phyloP scores from a whole-genome alignment of 176 grass and related monocot species.

The Triticum dicoccoides region DNA sequence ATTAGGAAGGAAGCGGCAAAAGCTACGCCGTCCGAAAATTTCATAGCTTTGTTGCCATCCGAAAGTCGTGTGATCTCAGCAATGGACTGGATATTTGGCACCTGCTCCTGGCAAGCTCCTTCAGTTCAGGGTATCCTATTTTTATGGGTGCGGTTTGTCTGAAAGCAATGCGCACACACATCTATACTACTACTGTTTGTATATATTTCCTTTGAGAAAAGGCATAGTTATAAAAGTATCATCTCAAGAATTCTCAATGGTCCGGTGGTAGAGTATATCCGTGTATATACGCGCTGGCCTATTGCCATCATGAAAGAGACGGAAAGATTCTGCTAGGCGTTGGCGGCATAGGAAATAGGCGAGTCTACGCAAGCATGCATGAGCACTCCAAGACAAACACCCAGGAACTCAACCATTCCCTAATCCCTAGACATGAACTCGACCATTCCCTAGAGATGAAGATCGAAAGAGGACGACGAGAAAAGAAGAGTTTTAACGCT shows the following conservation, averaged over 20 bases:
- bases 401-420: background rate
- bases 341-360: background rate
- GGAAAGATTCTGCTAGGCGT: constrained; percentile 6
- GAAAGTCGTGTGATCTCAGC: background rate
- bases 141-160: background rate
- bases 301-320: background rate
- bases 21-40: background rate
- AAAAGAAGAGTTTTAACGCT: background rate
- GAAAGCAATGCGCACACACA: background rate
- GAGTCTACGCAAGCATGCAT: background rate
- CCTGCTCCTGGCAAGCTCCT: background rate
- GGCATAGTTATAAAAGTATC: background rate
- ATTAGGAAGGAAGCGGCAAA: constrained; percentile 24
- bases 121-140: background rate
- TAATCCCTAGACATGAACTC: background rate
- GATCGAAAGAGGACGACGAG: background rate
- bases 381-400: background rate
- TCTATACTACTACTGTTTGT: background rate
- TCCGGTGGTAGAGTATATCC: background rate
- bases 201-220: background rate
- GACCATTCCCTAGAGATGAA: background rate
- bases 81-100: background rate
- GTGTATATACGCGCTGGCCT: background rate
- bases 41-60: background rate
- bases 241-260: background rate